Evolutionary conservation across 306 rosid species (phyloP), one percentile per base, ranked within the genome.

Genomic region (Ceratonia siliqua): DNA sequence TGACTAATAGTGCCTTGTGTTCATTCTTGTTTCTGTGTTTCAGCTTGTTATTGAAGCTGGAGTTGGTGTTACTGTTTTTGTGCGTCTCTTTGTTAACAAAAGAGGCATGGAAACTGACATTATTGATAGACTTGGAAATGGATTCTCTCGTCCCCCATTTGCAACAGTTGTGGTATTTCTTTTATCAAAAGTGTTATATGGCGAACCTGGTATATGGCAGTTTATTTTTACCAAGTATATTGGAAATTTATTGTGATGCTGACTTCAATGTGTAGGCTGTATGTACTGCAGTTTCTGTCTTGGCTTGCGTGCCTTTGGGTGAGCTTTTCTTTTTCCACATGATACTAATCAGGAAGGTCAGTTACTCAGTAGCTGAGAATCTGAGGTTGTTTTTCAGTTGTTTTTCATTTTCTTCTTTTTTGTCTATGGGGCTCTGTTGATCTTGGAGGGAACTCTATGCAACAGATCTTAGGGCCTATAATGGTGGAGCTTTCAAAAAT

Each of bases 301-400:
- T 94, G 81, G 98, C 98, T 49, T 91, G 97, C 58, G 86, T 94
- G 78, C 98, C 98, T 52, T 45, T 94, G 87, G 81, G 96, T 35
- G 98, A 94, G 85, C 94, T 94, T 42, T 91, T 91, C 96, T 94
- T 94, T 85, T 94, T 94, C 90, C 98, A 94, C 91, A 82, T 94
- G 91, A 89, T 94, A 79, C 86, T 94, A 39, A 94, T 94, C 74
- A 84, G 93, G 85, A 94, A 94, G 98, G 98, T 91, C 84, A 88
- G 94, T 85, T 76, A 50, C 81, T 89, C 78, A 81, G 89, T 84
- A 57, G 54, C 82, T 18, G 83, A 67, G 79, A 83, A 74, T 73
- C 71, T 84, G 85, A 77, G 82, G 80, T 79, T 79, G 73, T 33
- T 81, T 82, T 48, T 49, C 68, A 68, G 63, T 68, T 72, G 35